Percentiles rank a stretch among this genome's conserved stretches.
These are phyloP conservation scores for Chrysoporthe puriensis DNA, from an alignment of 2,329 filamentous ascomycete genomes.

Conservation along the genomic window DNA sequence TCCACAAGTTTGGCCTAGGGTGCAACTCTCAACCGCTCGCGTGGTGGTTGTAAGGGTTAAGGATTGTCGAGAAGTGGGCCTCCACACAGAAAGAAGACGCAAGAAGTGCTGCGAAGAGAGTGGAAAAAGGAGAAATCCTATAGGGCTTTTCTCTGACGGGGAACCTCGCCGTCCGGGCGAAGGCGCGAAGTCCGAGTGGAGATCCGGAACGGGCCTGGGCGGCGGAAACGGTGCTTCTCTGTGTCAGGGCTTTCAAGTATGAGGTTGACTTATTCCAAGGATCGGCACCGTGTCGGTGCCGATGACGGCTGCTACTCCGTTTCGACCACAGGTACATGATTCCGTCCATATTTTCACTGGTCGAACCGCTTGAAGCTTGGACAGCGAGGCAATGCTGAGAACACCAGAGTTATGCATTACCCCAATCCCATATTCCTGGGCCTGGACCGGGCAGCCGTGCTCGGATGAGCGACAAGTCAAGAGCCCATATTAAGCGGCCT, in stretches of 20 bases:
- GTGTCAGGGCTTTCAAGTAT: neutral
- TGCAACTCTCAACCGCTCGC: neutral
- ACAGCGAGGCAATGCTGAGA: neutral
- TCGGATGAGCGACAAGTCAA: too few relatives aligned
- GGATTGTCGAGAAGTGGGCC: neutral
- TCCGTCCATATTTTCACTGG: too few relatives aligned
- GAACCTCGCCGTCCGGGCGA: neutral
- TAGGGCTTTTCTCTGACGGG: neutral
- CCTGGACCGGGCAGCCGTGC: neutral
- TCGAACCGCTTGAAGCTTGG: neutral
- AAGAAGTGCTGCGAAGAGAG: neutral
- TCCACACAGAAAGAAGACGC: neutral
- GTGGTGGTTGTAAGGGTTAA: neutral
- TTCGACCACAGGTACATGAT: neutral
- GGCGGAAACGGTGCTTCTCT: neutral
- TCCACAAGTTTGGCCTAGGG: neutral
- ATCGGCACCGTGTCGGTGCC: neutral
- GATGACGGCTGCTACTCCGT: neutral
- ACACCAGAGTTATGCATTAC: neutral
- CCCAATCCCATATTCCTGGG: neutral
- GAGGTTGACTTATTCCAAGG: neutral
- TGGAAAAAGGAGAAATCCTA: neutral
- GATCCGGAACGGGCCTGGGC: neutral
- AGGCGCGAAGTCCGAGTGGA: constrained; percentile 11
- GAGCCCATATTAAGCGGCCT: too few relatives aligned